phyloP scores from a whole-genome alignment of 1,284 basidiomycete genomes.

The Sanghuangporus baumii region DNA sequence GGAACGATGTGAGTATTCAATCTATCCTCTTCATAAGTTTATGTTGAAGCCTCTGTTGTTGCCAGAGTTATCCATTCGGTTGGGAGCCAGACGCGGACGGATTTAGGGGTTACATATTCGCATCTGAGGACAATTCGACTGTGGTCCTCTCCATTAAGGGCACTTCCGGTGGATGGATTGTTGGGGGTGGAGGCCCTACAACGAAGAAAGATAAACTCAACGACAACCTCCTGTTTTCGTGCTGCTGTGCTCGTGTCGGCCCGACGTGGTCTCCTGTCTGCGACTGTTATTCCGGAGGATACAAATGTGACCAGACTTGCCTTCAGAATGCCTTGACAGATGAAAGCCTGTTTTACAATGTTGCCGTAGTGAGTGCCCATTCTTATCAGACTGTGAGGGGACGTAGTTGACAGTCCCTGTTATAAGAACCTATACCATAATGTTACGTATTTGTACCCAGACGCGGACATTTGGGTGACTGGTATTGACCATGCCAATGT shows the following conservation, averaged over 20 bases:
- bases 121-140: constrained; percentile 40
- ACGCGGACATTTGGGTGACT: constrained; percentile 89
- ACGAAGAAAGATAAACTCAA: constrained; percentile 74
- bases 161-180: constrained; percentile 48
- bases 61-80: constrained; percentile 77
- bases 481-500: constrained; percentile 23
- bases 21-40: background rate
- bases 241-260: constrained; percentile 85
- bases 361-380: constrained; percentile 47
- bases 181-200: constrained; percentile 40
- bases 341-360: constrained; percentile 76
- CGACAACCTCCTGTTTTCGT: constrained; percentile 87
- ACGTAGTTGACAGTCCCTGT: constrained; percentile 53
- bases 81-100: constrained; percentile 90
- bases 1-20: constrained; percentile 13
- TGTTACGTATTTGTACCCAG: constrained; percentile 88
- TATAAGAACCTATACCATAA: constrained; percentile 79
- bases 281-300: constrained; percentile 67
- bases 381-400: background rate
- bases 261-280: constrained; percentile 85
- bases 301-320: constrained; percentile 70
- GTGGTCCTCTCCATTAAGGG: constrained; percentile 60
- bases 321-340: constrained; percentile 68
- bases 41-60: constrained; percentile 28
- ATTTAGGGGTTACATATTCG: constrained; percentile 53